phyloP scores from a whole-genome alignment of 2,329 filamentous ascomycete species.

The Rutstroemia sp. region DNA sequence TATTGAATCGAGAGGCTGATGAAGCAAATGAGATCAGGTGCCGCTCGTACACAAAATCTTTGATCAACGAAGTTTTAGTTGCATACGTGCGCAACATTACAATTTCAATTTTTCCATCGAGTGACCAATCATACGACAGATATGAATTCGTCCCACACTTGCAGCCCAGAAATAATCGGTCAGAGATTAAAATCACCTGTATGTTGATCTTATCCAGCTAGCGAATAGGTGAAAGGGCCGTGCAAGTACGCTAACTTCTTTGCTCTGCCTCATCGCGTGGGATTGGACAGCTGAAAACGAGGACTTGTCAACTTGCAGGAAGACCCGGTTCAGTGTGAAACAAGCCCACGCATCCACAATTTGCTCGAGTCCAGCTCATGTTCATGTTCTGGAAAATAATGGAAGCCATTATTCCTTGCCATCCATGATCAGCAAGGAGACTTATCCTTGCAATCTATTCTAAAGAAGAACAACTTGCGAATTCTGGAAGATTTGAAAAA shows the following conservation, averaged over 20 bases:
- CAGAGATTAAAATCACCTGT: slow-evolving; percentile 7
- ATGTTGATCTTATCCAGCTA: slow-evolving; percentile 16
- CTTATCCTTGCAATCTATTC: slow-evolving; percentile 8
- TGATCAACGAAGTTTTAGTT: slow-evolving; percentile 9
- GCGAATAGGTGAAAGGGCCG: slow-evolving; percentile 15
- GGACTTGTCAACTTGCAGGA: slow-evolving; percentile 17
- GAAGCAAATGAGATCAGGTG: slow-evolving; percentile 7
- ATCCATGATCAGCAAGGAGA: slow-evolving; percentile 1
- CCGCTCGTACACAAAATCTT: slow-evolving; percentile 9
- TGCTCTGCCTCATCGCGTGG: slow-evolving; percentile 12
- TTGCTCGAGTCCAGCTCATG: slow-evolving; percentile 15
- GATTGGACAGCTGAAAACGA: slow-evolving; percentile 24
- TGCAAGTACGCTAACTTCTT: slow-evolving; percentile 10
- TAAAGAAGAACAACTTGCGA: slow-evolving; percentile 23
- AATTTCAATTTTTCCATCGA: neutral
- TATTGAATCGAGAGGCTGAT: slow-evolving; percentile 1
- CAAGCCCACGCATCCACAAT: slow-evolving; percentile 14
- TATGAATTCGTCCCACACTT: neutral
- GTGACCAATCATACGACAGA: neutral
- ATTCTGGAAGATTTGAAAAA: slow-evolving; percentile 3
- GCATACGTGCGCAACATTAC: slow-evolving; percentile 8
- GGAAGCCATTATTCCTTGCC: slow-evolving; percentile 19
- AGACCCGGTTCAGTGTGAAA: slow-evolving; percentile 23
- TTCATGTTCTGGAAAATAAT: slow-evolving; percentile 25
- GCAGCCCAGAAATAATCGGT: neutral